phyloP scores from a whole-genome alignment of 2,329 filamentous ascomycete species.

The Fusarium paranaense region DNA sequence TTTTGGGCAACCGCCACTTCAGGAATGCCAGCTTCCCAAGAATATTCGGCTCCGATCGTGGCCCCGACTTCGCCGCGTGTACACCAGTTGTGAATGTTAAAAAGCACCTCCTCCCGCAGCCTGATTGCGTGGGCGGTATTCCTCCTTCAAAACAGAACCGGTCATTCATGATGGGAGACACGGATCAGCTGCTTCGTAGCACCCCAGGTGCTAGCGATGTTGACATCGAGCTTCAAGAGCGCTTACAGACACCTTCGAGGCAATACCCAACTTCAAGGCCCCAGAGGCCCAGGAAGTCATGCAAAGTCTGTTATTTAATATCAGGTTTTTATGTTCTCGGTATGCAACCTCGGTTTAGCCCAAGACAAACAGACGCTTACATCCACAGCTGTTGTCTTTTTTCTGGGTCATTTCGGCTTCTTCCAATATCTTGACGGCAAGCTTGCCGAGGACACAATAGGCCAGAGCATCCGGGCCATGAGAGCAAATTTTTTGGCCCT shows the following conservation, averaged over 20 bases:
- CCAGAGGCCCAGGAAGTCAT: neutral
- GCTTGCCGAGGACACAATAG: neutral
- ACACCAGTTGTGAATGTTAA: neutral
- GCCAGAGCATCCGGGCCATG: neutral
- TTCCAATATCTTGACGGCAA: neutral
- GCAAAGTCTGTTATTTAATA: neutral
- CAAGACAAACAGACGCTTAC: neutral
- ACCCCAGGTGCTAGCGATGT: neutral
- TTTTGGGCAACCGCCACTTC: neutral
- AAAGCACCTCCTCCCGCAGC: neutral
- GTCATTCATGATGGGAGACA: neutral
- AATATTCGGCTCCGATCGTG: neutral
- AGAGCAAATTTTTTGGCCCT: neutral
- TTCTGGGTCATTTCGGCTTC: neutral
- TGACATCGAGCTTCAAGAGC: neutral
- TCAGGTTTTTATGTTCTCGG: neutral
- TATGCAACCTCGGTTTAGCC: neutral
- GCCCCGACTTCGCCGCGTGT: neutral
- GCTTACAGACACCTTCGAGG: neutral
- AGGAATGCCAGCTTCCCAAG: neutral
- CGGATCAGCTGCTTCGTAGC: neutral
- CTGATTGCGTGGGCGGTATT: neutral
- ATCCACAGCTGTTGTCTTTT: neutral
- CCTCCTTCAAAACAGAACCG: neutral
- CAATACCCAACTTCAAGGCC: neutral